These are phyloP conservation scores for Houttuynia cordata DNA, from an alignment of 164 flowering plant genomes.

Conservation along the genomic window DNA sequence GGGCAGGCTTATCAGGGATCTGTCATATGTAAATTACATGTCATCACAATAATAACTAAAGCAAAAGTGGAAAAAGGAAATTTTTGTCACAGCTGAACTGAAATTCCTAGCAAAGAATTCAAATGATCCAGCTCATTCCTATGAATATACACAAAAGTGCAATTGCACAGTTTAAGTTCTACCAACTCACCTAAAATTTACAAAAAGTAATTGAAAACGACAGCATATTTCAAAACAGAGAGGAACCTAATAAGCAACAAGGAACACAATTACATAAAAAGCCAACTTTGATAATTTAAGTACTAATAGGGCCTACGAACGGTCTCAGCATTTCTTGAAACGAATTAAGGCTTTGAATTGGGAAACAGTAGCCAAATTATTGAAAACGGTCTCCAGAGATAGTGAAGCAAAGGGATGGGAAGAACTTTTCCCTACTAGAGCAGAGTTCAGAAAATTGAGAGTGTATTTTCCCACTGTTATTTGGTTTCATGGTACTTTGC, in stretches of 20 bases:
- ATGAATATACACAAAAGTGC: not conserved
- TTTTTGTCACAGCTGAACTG: too few species aligned
- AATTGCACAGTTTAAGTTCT: not conserved
- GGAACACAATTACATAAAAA: not conserved
- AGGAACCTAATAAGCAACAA: not conserved
- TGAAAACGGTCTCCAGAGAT: not conserved
- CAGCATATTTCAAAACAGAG: not conserved
- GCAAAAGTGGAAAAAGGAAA: too few species aligned
- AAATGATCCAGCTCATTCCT: not conserved
- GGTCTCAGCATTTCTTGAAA: too few species aligned
- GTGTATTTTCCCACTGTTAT: too few species aligned
- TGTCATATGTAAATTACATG: slow-evolving; percentile 10
- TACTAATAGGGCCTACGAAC: too few species aligned
- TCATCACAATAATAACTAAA: not conserved
- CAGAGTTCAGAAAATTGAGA: too few species aligned
- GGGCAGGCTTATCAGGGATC: slow-evolving; percentile 79
- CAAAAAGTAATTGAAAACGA: not conserved
- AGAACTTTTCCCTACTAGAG: too few species aligned
- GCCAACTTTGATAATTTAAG: too few species aligned
- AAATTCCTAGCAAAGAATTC: not conserved
- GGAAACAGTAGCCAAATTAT: not conserved
- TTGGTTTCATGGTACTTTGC: too few species aligned
- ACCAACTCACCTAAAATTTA: too few species aligned
- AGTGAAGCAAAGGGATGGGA: not conserved
- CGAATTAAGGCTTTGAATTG: not conserved